A percentile compares a stretch with the other conserved stretches of the same genome.
Conservation (phyloP, 768 basidiomycete species). For the Termitomyces sp. region DNA sequence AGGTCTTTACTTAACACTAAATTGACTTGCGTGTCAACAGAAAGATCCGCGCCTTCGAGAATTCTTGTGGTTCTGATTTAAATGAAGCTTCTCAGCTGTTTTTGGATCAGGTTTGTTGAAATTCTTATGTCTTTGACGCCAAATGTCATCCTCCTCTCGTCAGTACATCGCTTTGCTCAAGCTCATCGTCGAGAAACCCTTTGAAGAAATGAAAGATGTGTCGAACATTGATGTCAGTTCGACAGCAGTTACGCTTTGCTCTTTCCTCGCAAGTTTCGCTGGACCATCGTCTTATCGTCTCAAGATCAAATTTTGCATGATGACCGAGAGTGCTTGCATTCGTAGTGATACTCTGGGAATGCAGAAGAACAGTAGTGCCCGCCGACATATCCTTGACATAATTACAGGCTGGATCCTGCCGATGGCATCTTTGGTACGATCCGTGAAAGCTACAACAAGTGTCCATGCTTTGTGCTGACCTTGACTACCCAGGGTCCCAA, state of each 20-base stretch:
- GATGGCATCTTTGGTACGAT: conserved; percentile 37
- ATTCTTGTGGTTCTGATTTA: conserved; percentile 37
- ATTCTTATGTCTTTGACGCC: neutral
- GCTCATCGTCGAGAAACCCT: conserved; percentile 69
- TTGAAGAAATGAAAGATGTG: conserved; percentile 51
- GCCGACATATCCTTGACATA: conserved; percentile 69
- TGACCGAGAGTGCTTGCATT: conserved; percentile 64
- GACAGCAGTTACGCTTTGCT: conserved; percentile 52
- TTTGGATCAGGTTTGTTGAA: conserved; percentile 59
- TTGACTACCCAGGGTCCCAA: conserved; percentile 25
- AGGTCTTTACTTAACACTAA: neutral
- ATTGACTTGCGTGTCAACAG: conserved; percentile 21
- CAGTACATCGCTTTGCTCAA: conserved; percentile 75
- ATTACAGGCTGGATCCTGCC: conserved; percentile 76
- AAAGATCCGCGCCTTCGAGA: conserved; percentile 46
- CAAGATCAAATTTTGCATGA: conserved; percentile 68
- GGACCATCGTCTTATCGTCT: conserved; percentile 53
- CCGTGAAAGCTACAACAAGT: neutral
- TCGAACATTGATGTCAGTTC: conserved; percentile 59
- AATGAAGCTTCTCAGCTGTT: conserved; percentile 44
- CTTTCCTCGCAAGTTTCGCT: conserved; percentile 58
- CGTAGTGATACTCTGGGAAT: conserved; percentile 55
- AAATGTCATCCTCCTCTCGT: neutral
- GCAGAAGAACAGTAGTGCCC: conserved; percentile 60
- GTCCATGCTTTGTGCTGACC: neutral